A percentile compares a stretch with the other conserved stretches of the same genome.
These are phyloP conservation scores for Cutaneotrichosporon spelunceum DNA, from an alignment of 1,284 basidiomycete genomes.

Conservation along the genomic window DNA sequence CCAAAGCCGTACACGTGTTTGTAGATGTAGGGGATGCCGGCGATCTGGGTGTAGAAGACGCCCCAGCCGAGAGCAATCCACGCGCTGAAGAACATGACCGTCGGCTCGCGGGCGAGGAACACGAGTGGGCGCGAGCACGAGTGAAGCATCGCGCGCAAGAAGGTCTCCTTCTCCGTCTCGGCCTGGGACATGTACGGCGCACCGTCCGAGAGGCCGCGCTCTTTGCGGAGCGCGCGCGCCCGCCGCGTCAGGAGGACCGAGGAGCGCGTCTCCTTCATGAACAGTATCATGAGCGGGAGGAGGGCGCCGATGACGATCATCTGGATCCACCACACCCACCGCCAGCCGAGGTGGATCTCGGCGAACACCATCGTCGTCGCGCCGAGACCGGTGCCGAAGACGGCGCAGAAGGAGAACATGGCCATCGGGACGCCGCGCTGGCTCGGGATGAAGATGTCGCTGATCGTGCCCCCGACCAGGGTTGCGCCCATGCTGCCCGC, in stretches of 20 bases:
- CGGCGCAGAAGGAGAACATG: slow-evolving; percentile 60
- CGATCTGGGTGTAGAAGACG: slow-evolving; percentile 65
- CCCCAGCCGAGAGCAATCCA: slow-evolving; percentile 79
- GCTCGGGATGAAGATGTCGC: slow-evolving; percentile 58
- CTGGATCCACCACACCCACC: slow-evolving; percentile 79
- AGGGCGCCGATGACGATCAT: slow-evolving; percentile 53
- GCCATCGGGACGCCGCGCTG: slow-evolving; percentile 64
- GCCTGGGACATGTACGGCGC: slow-evolving; percentile 48
- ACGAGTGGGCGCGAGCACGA: slow-evolving; percentile 45
- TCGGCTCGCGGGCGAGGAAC: slow-evolving; percentile 68
- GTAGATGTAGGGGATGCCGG: slow-evolving; percentile 65
- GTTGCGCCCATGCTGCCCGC: slow-evolving; percentile 64
- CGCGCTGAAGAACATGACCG: slow-evolving; percentile 68
- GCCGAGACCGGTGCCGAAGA: slow-evolving; percentile 64
- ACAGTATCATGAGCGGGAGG: slow-evolving; percentile 36
- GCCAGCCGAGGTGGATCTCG: slow-evolving; percentile 62
- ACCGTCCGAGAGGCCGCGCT: slow-evolving; percentile 37
- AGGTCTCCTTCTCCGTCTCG: slow-evolving; percentile 43
- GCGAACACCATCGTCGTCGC: slow-evolving; percentile 66
- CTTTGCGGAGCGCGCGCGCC: slow-evolving; percentile 39
- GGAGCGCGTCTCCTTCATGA: slow-evolving; percentile 49
- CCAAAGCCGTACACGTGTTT: slow-evolving; percentile 63
- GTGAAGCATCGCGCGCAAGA: slow-evolving; percentile 36
- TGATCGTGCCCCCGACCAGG: slow-evolving; percentile 73
- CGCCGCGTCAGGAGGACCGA: slow-evolving; percentile 43